Conservation (phyloP, 805 yeast genomes). For the Phaffomyces antillensis region DNA sequence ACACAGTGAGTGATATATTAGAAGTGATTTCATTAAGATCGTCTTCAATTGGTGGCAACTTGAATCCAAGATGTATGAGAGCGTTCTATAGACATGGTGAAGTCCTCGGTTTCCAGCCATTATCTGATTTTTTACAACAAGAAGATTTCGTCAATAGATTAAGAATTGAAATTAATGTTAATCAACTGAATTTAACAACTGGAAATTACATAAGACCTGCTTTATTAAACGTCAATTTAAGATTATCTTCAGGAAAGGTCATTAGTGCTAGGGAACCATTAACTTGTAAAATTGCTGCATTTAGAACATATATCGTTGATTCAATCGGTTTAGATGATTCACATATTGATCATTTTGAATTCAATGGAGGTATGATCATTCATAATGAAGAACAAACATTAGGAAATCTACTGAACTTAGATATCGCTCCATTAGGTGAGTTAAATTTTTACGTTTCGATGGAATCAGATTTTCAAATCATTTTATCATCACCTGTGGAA, state of each 20-base stretch:
- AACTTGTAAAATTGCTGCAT: constrained; percentile 7
- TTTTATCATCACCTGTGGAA: constrained; percentile 20
- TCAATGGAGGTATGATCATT: constrained; percentile 14
- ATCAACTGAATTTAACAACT: background rate
- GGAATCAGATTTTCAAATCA: constrained; percentile 19
- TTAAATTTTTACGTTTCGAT: constrained; percentile 22
- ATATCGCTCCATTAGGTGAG: constrained; percentile 26
- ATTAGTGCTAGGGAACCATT: constrained; percentile 11
- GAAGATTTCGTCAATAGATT: constrained; percentile 8
- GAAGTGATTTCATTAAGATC: constrained; percentile 19
- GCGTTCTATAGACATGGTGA: constrained; percentile 10
- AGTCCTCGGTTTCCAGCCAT: constrained; percentile 10
- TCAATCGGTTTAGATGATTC: constrained; percentile 9
- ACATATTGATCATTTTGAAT: constrained; percentile 14
- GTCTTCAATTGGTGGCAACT: constrained; percentile 5
- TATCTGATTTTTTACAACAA: constrained; percentile 11
- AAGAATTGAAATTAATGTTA: constrained; percentile 16
- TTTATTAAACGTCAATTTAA: constrained; percentile 13
- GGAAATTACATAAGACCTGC: constrained; percentile 8
- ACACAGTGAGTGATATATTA: constrained; percentile 20
- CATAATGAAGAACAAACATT: constrained; percentile 18
- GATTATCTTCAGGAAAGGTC: constrained; percentile 15
- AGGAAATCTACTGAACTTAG: constrained; percentile 25
- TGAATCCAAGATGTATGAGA: constrained; percentile 15
- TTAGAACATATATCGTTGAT: constrained; percentile 14